Percentiles rank a stretch among this genome's conserved stretches.
phyloP scores from a whole-genome alignment of 805 yeast genomes.

The Metschnikowia vanudenii region DNA sequence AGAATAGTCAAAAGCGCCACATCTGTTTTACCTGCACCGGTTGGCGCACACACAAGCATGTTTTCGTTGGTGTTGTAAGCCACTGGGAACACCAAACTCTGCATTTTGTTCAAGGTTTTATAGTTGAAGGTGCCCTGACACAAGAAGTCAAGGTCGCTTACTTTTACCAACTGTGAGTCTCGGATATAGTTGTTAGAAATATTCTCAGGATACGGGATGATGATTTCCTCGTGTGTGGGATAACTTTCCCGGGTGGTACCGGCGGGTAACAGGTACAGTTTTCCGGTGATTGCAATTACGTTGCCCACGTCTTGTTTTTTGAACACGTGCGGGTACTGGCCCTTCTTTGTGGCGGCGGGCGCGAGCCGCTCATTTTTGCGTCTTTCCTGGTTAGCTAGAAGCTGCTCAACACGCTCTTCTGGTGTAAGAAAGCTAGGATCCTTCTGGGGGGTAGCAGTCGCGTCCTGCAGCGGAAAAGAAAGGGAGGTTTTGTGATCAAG shows the following conservation, averaged over 20 bases:
- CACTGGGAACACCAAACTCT: conserved; percentile 84
- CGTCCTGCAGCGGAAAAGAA: no score
- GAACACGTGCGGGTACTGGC: conserved; percentile 83
- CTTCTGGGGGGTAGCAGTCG: neutral
- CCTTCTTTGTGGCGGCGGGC: conserved; percentile 39
- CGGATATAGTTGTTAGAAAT: conserved; percentile 41
- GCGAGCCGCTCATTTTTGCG: conserved; percentile 50
- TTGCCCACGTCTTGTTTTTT: conserved; percentile 60
- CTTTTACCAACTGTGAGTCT: conserved; percentile 49
- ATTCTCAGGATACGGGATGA: conserved; percentile 72
- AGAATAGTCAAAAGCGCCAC: conserved; percentile 22
- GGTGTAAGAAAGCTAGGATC: conserved; percentile 43
- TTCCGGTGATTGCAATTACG: conserved; percentile 71
- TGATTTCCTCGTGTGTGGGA: conserved; percentile 73
- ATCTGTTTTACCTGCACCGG: conserved; percentile 25
- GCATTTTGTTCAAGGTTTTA: conserved; percentile 77
- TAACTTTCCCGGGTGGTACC: conserved; percentile 70
- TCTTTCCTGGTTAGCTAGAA: conserved; percentile 47
- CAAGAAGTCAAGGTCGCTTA: conserved; percentile 66
- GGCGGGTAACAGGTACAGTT: conserved; percentile 71
- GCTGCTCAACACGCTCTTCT: conserved; percentile 54
- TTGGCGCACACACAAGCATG: conserved; percentile 48
- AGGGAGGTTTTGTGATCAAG: neutral
- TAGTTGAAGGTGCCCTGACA: conserved; percentile 89
- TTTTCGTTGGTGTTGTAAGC: conserved; percentile 93